Percentiles rank a stretch among this genome's conserved stretches.
Conservation (phyloP, 768 basidiomycete genomes). For the Collybia mongolica region DNA sequence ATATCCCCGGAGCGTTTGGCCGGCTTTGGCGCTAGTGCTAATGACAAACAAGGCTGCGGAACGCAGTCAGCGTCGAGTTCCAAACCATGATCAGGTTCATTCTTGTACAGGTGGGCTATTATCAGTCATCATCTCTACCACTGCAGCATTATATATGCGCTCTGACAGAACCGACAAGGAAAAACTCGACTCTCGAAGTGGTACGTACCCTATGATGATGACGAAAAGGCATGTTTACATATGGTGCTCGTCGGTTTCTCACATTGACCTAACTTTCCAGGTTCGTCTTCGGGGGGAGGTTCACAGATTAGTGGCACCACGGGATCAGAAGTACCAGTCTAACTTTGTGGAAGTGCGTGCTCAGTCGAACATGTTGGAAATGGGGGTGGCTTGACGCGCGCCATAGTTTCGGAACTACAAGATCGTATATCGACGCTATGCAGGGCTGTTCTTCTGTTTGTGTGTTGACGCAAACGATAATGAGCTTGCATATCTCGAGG, state of each 20-base stretch:
- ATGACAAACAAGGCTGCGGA: too few species aligned
- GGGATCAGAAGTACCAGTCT: conserved; percentile 98
- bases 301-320: conserved; percentile 90
- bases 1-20: too few species aligned
- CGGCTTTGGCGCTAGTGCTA: too few species aligned
- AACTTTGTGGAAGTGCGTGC: conserved; percentile 93
- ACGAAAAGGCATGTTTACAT: conserved; percentile 77
- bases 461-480: conserved; percentile 99
- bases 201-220: conserved; percentile 99
- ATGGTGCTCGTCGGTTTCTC: background rate
- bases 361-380: background rate
- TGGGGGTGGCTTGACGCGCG: background rate
- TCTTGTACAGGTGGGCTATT: conserved; percentile 76
- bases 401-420: conserved; percentile 95
- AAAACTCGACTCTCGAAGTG: conserved; percentile 97
- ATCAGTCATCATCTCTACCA: background rate
- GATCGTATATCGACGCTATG: conserved; percentile 94
- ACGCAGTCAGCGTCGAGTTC: too few species aligned
- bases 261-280: conserved; percentile 32
- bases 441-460: conserved; percentile 96
- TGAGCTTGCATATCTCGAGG: conserved; percentile 95
- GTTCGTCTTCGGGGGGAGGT: conserved; percentile 95
- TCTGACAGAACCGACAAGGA: conserved; percentile 87
- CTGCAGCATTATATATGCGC: background rate
- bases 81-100: conserved; percentile 92